phyloP scores from a whole-genome alignment of 2,329 filamentous ascomycete genomes.

The Stemphylium lycopersici region DNA sequence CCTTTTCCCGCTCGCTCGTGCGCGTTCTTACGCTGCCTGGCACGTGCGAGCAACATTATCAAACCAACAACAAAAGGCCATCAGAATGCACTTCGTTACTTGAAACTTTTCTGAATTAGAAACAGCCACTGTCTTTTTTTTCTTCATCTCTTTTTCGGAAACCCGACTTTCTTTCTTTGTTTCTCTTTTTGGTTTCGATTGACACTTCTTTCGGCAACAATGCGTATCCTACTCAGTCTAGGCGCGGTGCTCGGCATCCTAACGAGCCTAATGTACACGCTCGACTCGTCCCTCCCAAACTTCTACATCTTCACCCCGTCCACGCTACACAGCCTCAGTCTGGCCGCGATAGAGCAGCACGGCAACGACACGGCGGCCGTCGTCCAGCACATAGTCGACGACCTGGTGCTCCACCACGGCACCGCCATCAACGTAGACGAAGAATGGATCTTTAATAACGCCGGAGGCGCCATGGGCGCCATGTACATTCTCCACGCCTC shows the following conservation, averaged over 20 bases:
- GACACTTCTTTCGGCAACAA: not conserved
- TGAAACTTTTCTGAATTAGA: no score
- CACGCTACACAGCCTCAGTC: constrained; percentile 71
- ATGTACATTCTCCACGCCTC: constrained; percentile 92
- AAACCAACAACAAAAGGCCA: no score
- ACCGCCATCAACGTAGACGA: constrained; percentile 70
- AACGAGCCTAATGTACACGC: constrained; percentile 35
- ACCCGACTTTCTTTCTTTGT: not conserved
- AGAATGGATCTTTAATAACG: constrained; percentile 93
- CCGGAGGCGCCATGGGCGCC: constrained; percentile 86
- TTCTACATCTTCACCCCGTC: constrained; percentile 78
- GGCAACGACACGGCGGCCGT: constrained; percentile 76
- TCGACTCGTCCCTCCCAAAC: constrained; percentile 33
- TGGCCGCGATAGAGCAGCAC: constrained; percentile 69
- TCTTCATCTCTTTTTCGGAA: no score
- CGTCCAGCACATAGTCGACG: constrained; percentile 71
- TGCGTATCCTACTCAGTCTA: constrained; percentile 29
- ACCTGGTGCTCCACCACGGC: constrained; percentile 57
- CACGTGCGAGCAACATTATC: constrained; percentile 4
- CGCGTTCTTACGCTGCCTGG: not conserved
- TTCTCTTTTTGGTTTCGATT: not conserved
- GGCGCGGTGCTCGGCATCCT: constrained; percentile 32
- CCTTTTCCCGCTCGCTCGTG: not conserved
- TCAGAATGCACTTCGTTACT: no score
- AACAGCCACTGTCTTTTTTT: no score